Evolutionary conservation across 768 basidiomycete genomes (phyloP).

Genomic region (Mycena latifolia): DNA sequence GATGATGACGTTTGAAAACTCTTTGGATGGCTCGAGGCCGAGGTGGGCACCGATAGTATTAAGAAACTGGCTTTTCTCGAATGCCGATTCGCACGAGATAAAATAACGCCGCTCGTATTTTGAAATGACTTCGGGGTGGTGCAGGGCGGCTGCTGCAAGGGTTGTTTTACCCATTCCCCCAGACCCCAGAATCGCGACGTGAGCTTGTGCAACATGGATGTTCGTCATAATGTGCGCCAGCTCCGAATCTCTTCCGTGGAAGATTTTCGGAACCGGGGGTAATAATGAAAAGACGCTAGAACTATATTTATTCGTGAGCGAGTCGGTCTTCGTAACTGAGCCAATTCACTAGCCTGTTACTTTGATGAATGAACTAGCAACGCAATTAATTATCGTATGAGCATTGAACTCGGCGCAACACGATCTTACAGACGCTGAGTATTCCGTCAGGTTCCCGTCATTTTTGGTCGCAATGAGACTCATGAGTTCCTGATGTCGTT

Average conservation of each 20-base stretch:
- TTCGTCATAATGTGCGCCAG: background rate
- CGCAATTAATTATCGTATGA: too few relatives aligned
- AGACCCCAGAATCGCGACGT: constrained; percentile 1
- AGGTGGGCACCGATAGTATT: constrained; percentile 10
- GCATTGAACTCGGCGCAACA: too few relatives aligned
- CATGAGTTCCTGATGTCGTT: constrained; percentile 14
- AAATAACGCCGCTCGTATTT: constrained; percentile 18
- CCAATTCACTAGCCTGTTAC: background rate
- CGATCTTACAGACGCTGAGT: constrained; percentile 6
- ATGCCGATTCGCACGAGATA: constrained; percentile 26
- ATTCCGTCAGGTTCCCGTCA: background rate
- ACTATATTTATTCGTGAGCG: background rate
- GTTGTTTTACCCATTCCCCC: constrained; percentile 26
- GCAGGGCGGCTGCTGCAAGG: constrained; percentile 9
- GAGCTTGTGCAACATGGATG: background rate
- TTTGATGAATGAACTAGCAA: background rate
- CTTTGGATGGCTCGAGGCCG: constrained; percentile 5
- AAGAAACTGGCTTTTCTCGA: background rate
- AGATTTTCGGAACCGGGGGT: constrained; percentile 13
- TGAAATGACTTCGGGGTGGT: constrained; percentile 1
- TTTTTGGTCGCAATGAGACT: background rate
- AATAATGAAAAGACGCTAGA: background rate
- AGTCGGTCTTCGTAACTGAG: background rate
- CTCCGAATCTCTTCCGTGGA: constrained; percentile 15
- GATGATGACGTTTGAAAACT: constrained; percentile 1